Base-by-base conservation (phyloP, 1,284 basidiomycete species). In the Crepidotus sp. region DNA sequence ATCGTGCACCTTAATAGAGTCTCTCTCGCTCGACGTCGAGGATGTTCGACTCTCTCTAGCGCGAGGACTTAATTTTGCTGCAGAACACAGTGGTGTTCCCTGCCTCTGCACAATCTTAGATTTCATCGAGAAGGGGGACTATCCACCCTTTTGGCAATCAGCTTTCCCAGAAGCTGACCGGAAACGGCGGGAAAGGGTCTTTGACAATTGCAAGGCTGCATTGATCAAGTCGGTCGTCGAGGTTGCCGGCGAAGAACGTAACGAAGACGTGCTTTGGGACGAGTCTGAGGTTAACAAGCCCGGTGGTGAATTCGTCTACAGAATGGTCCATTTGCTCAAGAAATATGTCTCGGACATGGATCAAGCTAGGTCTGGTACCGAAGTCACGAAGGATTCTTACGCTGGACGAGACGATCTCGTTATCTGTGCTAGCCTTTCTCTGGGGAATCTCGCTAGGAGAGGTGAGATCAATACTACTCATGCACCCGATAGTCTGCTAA, bases 211-310 rank as follows among this genome's bases (percentile, higher is more conserved):
- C 62, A 97, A 95, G 66, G 85, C 81, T 0, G 83, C 83, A 0
- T 67, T 90, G 3, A 80, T 93, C 54, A 88, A 89, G 55, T 77
- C 82, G 1, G 72, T 96, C 13, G 89, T 97, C 10, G 87, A 88
- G 52, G 74, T 88, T 17, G 77, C 85, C 3, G 88, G 86, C 21
- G 86, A 92, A 57, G 82, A 89, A 54, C 78, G 73, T 54, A 91
- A 87, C 55, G 74, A 78, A 51, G 77, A 84, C 43, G 73, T 80
- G 6, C 65, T 93, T 10, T 88, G 80, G 76, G 76, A 80, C 49
- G 70, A 77, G 33, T 73, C 69, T n/a, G 73, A 77, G 33, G 60
- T 63, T 17, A 63, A 67, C 24, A 63, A 68, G 30, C 76, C 79
- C 3, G 82, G 82, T 19, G 86, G 83, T 3, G 70, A 69, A 59